Evolutionary conservation across 2,329 filamentous ascomycete species (phyloP), one percentile per base, ranked within the genome.

Genomic region (Botryotinia globosa): DNA sequence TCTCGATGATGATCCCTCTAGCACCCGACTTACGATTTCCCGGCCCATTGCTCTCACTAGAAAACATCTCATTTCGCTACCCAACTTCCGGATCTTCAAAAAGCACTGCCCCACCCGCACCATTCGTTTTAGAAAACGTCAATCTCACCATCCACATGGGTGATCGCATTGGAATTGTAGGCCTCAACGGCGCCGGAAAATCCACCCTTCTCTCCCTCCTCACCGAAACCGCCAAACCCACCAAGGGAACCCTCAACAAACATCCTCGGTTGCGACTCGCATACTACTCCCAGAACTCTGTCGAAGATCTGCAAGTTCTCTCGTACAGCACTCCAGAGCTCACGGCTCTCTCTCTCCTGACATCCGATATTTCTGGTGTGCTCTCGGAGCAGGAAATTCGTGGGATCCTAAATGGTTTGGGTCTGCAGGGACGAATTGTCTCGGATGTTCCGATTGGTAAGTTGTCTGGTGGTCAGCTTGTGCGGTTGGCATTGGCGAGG

Each of bases 401-500:
- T 39, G 88, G 85, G 0, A 80, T 94, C 1, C 83, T 97, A 0
- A 88, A 88, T 4, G 87, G 88, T 4, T 84, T 97, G 1, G 92
- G 92, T 1, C 84, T 97, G 0, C 87, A 88, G 0, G 92, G 93
- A 0, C 87, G 89, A 2, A 84, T 89, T 9, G 92, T 89, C 0
- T 92, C 91, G 0, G 91, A 95, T 78, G 88, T 94, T 0, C 91
- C 93, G 0, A 81, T 97, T 0, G 81, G 82, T n/a, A 88, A 90
- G 79, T 85, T 97, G 0, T 95, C 92, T 0, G 93, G 93, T 58
- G 94, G 93, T 0, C 94, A 97, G 81, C 87, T 93, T 34, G 91
- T 92, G 66, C 79, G 94, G 94, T 90, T 94, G 37, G 96, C 93
- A 10, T 95, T 98, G 77, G 95, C 93, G 2, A 92, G 92, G 78